Evolutionary conservation across 2,329 filamentous ascomycete species (phyloP).

Genomic region (Talaromyces sp.): DNA sequence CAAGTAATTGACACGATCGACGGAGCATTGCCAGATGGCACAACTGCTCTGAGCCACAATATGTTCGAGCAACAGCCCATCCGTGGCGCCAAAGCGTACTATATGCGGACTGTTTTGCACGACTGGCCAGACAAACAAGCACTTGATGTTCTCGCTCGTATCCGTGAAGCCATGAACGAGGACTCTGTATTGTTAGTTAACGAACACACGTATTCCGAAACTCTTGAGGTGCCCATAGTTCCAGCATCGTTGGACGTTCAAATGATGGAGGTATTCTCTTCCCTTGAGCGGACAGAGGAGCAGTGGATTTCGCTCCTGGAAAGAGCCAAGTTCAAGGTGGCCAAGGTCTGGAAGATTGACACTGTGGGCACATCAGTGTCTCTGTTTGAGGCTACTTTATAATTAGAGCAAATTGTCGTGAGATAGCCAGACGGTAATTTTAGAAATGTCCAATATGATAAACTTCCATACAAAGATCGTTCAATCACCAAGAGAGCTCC

Average conservation of each 20-base stretch:
- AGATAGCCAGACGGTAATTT: neutral
- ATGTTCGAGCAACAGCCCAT: constrained; percentile 25
- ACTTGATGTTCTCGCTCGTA: constrained; percentile 19
- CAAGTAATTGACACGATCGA: constrained; percentile 5
- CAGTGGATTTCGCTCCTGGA: constrained; percentile 25
- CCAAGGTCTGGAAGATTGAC: constrained; percentile 2
- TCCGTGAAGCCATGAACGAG: constrained; percentile 24
- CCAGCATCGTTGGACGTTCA: constrained; percentile 19
- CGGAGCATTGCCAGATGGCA: neutral
- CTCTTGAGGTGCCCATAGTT: neutral
- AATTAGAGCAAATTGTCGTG: neutral
- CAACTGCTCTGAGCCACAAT: constrained; percentile 16
- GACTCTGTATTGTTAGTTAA: constrained; percentile 29
- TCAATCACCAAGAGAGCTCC: neutral
- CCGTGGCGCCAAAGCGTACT: constrained; percentile 26
- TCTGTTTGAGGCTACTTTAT: constrained; percentile 10
- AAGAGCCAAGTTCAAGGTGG: constrained; percentile 20
- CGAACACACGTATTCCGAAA: constrained; percentile 20
- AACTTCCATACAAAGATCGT: neutral
- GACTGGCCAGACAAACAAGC: constrained; percentile 28
- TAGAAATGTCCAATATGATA: too few relatives aligned
- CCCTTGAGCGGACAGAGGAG: constrained; percentile 23
- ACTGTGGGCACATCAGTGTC: neutral
- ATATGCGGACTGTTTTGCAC: constrained; percentile 27
- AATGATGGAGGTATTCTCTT: constrained; percentile 24